Evolutionary conservation across 306 rosid species (phyloP).

Genomic region (Luffa acutangula): DNA sequence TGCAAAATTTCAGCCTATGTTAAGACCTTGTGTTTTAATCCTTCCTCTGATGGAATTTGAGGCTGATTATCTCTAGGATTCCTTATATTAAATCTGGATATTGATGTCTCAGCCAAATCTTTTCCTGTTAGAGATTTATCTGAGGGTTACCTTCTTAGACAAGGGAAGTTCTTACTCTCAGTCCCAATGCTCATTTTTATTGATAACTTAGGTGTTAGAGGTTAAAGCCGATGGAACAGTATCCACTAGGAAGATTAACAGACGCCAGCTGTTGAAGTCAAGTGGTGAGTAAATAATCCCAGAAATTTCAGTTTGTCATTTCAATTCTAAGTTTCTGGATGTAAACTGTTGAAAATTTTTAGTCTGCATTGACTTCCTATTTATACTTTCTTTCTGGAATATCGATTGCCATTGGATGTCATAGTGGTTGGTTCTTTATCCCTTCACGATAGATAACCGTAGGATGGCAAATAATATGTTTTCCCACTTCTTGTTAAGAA

Average conservation of each 20-base stretch:
- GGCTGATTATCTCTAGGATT: background rate
- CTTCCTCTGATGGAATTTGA: background rate
- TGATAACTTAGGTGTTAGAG: slow-evolving; percentile 55
- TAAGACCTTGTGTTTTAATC: background rate
- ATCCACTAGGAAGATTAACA: slow-evolving; percentile 69
- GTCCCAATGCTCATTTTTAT: background rate
- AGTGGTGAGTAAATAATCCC: slow-evolving; percentile 50
- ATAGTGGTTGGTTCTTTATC: background rate
- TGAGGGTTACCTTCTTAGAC: background rate
- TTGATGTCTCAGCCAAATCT: background rate
- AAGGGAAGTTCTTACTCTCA: background rate
- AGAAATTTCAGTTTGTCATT: slow-evolving; percentile 5
- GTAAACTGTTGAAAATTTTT: background rate
- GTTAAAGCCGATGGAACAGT: slow-evolving; percentile 63
- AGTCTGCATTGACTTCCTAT: background rate
- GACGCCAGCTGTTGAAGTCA: slow-evolving; percentile 80
- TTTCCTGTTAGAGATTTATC: background rate
- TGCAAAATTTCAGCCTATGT: background rate
- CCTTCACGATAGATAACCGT: background rate
- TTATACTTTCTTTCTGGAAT: background rate
- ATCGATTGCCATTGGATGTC: background rate
- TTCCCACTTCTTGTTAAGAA: background rate
- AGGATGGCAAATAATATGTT: background rate
- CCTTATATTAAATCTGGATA: background rate
- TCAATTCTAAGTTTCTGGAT: background rate